phyloP scores from a whole-genome alignment of 2,329 filamentous ascomycete species.

The Talaromyces sp. region DNA sequence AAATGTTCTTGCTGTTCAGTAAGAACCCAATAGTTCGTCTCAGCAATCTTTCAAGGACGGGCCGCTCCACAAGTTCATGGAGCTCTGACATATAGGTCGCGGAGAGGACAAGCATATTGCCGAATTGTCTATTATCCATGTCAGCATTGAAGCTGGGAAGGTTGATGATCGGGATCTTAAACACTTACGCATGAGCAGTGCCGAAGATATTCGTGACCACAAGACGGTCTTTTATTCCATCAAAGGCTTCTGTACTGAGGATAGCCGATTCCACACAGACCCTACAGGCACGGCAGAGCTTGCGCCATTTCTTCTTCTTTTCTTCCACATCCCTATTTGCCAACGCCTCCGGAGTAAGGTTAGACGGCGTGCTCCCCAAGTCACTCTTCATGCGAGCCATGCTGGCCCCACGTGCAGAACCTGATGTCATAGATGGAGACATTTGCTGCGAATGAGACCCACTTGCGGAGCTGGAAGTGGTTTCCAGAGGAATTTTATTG shows the following conservation, averaged over 20 bases:
- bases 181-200: constrained; percentile 86
- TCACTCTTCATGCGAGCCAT: constrained; percentile 39
- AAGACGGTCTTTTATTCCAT: constrained; percentile 62
- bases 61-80: constrained; percentile 57
- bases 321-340: no score
- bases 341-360: background rate
- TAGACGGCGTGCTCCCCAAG: constrained; percentile 33
- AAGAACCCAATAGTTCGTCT: constrained; percentile 77
- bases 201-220: constrained; percentile 97
- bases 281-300: constrained; percentile 59
- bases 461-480: constrained; percentile 34
- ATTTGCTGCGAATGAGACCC: constrained; percentile 38
- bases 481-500: constrained; percentile 21
- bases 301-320: constrained; percentile 13
- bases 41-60: constrained; percentile 64
- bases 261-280: constrained; percentile 74
- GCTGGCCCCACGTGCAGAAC: constrained; percentile 27
- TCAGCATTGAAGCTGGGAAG: constrained; percentile 22
- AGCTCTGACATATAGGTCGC: constrained; percentile 75
- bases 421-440: constrained; percentile 37
- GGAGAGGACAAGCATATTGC: constrained; percentile 87
- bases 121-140: constrained; percentile 74
- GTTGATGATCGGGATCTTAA: background rate
- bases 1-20: constrained; percentile 67
- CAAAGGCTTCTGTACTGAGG: constrained; percentile 82